Base-by-base conservation (phyloP, 352 stramenopile genomes). In the Phytophthora hibernalis region DNA sequence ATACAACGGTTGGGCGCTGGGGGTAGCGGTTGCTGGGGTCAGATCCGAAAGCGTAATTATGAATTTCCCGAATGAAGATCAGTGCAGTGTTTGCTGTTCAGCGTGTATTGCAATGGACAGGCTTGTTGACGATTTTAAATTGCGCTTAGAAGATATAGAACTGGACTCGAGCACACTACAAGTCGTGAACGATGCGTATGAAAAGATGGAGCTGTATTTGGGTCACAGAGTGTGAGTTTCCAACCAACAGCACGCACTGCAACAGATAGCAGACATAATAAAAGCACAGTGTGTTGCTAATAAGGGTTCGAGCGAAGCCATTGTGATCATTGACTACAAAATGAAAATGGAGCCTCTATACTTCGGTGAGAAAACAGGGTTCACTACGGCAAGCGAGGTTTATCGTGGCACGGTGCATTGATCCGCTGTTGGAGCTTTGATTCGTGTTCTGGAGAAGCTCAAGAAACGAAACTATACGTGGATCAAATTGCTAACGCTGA, bases 291-390 rank as follows among this genome's bases (percentile, higher is more conserved):
- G 42, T n/a, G 48, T 54, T 3, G 40, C 15, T 1, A 26, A 13
- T 8, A 5, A 48, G 15, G 28, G 12, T n/a, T 11, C 40, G 3
- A 62, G 5, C 12, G 59, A 67, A 67, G 59, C 50, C 5, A 18
- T 67, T 8, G 59, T 67, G 1, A 26, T 67, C 26, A 59, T 67
- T 10, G 59, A 60, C 55, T 64, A 35, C 47, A 56, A 64, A 7
- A 55, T 51, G 56, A 64, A 57, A 47, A 10, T 10, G 7, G 50
- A 47, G 24, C 56, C 56, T n/a, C 30, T 64, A 8, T 64, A 64
- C 28, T 64, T 43, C 18, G 45, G 56, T 20, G 56, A 64, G 18
- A 51, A 55, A 51, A 64, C 47, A 44, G 2, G 4, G 44, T 51
- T 15, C 45, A 57, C n/a, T 56, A 56, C 35, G 56, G 47, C 10